Base-by-base conservation (phyloP, 768 basidiomycete genomes). In the Lactarius psammicola region DNA sequence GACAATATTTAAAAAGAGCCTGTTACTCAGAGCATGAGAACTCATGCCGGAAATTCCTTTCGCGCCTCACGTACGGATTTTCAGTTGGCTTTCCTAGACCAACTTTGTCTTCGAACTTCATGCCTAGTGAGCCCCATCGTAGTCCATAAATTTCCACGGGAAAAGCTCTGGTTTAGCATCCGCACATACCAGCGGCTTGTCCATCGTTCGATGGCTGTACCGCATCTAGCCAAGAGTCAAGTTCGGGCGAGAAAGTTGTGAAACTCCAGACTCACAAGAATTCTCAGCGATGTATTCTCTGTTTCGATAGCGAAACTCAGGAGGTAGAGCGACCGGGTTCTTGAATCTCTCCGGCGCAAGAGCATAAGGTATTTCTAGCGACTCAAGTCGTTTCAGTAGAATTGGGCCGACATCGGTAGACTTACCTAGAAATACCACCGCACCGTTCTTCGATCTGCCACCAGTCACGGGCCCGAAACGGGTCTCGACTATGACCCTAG, bases 311-410 rank as follows among this genome's bases (percentile, higher is more conserved):
- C 74, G 78, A 72, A 83, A 85, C 53, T 76, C 75, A 3, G 76
- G 59, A 2, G 89, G 85, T 4, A 92, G 75, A 0, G 83, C 78
- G 30, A 80, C 70, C 4, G 89, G 85, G 71, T 91, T 86, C 57
- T 85, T 76, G 69, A 90, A 92, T 30, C 89, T 80, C 17, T 72
- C 75, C 0, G 88, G 87, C 33, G 87, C 84, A 18, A 88, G 74
- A 2, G 86, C 89, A 72, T 88, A 92, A 5, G 89, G 88, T 60
- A 92, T 78, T 77, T 92, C 89, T 92, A 63, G 17, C 53, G 46
- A 44, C 54, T 23, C 55, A 38, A 28, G 33, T 58, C 7, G 4
- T 17, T 53, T 60, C 38, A 33, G n/a, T 59, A 53, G 60, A 34
- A 20, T 31, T n/a, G 11, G 3, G 13, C 33, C 56, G 30, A 15